These are phyloP conservation scores for Aegle marmelos DNA, from an alignment of 345 rosid species.

Conservation along the genomic window DNA sequence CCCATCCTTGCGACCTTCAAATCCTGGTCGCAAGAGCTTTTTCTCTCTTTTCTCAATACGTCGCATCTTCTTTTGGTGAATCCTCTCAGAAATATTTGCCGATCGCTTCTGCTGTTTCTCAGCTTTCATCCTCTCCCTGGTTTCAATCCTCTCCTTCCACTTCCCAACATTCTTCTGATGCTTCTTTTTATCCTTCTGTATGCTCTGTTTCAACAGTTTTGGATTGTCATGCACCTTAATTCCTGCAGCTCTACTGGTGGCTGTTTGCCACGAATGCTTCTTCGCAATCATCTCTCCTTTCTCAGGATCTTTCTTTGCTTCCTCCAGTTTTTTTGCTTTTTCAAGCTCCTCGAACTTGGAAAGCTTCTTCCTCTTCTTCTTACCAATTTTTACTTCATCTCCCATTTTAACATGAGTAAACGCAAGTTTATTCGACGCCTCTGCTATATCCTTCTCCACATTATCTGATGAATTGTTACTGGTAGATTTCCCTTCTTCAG, in stretches of 20 bases:
- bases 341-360: slow-evolving; percentile 72
- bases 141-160: slow-evolving; percentile 79
- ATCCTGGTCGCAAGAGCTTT: slow-evolving; percentile 84
- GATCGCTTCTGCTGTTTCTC: slow-evolving; percentile 80
- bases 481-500: slow-evolving; percentile 31
- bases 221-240: slow-evolving; percentile 85
- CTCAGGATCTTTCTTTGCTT: slow-evolving; percentile 71
- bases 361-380: slow-evolving; percentile 52
- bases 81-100: slow-evolving; percentile 63
- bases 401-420: slow-evolving; percentile 73
- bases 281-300: slow-evolving; percentile 57
- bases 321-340: slow-evolving; percentile 57
- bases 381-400: slow-evolving; percentile 47
- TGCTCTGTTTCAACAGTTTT: slow-evolving; percentile 66
- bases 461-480: slow-evolving; percentile 31
- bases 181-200: slow-evolving; percentile 68
- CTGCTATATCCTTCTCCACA: slow-evolving; percentile 53
- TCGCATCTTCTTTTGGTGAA: slow-evolving; percentile 66
- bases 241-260: slow-evolving; percentile 76
- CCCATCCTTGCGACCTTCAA: slow-evolving; percentile 54
- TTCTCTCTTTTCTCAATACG: slow-evolving; percentile 85
- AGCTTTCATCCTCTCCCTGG: slow-evolving; percentile 52
- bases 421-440: slow-evolving; percentile 75
- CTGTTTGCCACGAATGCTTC: slow-evolving; percentile 77
- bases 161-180: slow-evolving; percentile 73